These are phyloP conservation scores for Dictyostelium intermedium DNA, from an alignment of 78 protist species.

Conservation along the genomic window DNA sequence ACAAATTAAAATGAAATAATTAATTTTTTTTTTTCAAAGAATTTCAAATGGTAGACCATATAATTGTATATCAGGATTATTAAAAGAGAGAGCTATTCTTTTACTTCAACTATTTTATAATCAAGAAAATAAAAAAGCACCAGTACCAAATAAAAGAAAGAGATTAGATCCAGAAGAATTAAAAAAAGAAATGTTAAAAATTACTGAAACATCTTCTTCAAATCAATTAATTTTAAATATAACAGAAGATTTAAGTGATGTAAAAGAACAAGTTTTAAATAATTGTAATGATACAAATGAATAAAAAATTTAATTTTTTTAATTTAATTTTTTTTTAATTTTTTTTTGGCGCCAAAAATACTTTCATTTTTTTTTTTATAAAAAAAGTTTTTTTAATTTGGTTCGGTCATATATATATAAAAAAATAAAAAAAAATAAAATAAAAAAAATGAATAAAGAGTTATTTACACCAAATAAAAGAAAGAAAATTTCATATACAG, in stretches of 20 bases:
- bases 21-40: background rate
- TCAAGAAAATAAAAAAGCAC: slow-evolving; percentile 73
- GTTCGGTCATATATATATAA: background rate
- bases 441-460: background rate
- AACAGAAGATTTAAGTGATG: background rate
- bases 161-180: slow-evolving; percentile 49
- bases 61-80: slow-evolving; percentile 29
- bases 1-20: too few relatives aligned
- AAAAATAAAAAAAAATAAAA: background rate
- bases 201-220: background rate
- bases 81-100: slow-evolving; percentile 43
- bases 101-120: slow-evolving; percentile 54
- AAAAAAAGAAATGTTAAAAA: background rate
- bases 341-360: background rate
- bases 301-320: background rate
- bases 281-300: background rate
- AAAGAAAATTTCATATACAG: background rate
- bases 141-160: slow-evolving; percentile 71
- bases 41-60: slow-evolving; percentile 54
- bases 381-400: background rate
- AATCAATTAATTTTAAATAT: background rate
- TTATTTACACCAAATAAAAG: slow-evolving; percentile 26
- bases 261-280: background rate
- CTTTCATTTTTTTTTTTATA: background rate
- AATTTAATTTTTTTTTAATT: background rate